Evolutionary conservation across 2,329 filamentous ascomycete genomes (phyloP).

Genomic region (Pezicula neosporulosa): DNA sequence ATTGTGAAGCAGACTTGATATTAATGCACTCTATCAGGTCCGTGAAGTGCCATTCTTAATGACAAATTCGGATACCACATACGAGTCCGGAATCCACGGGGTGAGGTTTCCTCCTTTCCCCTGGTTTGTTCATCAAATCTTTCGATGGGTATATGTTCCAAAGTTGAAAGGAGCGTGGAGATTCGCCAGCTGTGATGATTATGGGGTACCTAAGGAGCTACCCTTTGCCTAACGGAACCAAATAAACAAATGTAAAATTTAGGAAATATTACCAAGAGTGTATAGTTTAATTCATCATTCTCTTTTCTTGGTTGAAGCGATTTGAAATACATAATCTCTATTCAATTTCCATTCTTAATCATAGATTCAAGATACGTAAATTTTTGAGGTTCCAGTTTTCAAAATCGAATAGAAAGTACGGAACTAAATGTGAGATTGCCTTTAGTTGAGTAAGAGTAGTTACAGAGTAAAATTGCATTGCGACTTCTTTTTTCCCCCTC

Average conservation of each 20-base stretch:
- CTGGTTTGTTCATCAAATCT: conserved; percentile 24
- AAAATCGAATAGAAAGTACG: no score
- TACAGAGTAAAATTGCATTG: no score
- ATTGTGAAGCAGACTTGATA: not conserved
- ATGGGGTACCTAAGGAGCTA: conserved; percentile 29
- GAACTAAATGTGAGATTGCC: no score
- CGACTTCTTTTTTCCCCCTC: no score
- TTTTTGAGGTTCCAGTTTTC: no score
- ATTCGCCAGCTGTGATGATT: conserved; percentile 31
- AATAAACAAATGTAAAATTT: not conserved
- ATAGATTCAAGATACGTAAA: no score
- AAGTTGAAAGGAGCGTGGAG: conserved; percentile 32
- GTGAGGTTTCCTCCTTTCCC: conserved; percentile 24
- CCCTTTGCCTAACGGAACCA: conserved; percentile 29
- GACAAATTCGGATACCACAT: conserved; percentile 19
- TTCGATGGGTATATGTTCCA: conserved; percentile 32
- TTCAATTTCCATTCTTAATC: no score
- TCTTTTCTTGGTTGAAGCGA: no score
- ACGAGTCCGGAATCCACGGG: conserved; percentile 25
- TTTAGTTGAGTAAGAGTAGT: no score
- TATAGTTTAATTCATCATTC: no score
- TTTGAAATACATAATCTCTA: no score
- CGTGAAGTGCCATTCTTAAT: conserved; percentile 14
- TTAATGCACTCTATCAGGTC: not conserved
- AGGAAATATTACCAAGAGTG: no score